A percentile compares a stretch with the other conserved stretches of the same genome.
Evolutionary conservation across 257 asterid species (phyloP).

Genomic region (Handroanthus guayacan): DNA sequence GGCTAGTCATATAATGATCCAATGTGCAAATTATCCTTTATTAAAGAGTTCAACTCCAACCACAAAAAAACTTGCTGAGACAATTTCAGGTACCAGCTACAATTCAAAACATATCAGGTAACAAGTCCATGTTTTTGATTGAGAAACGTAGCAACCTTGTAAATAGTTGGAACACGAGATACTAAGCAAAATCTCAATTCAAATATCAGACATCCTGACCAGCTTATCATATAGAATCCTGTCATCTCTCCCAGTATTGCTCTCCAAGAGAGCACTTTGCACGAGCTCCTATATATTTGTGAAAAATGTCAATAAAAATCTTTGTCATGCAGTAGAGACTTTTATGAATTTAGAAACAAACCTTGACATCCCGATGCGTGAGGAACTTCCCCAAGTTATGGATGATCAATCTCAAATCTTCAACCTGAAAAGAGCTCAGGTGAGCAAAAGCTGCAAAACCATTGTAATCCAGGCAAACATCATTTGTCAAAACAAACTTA

Average conservation of each 20-base stretch:
- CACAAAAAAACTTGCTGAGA: background rate
- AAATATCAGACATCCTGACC: slow-evolving; percentile 54
- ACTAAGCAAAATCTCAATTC: slow-evolving; percentile 20
- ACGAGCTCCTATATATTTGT: slow-evolving; percentile 66
- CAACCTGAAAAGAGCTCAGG: slow-evolving; percentile 63
- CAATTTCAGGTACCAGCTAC: background rate
- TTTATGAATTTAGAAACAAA: slow-evolving; percentile 35
- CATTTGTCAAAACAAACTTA: background rate
- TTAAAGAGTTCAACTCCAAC: background rate
- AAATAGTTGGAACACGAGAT: background rate
- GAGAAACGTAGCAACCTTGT: background rate
- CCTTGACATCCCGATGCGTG: slow-evolving; percentile 92
- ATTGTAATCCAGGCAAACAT: slow-evolving; percentile 2
- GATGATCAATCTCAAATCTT: slow-evolving; percentile 83
- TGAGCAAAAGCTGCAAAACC: slow-evolving; percentile 17
- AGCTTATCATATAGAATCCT: slow-evolving; percentile 79
- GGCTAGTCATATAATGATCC: background rate
- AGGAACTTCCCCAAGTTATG: slow-evolving; percentile 89
- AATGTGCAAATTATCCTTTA: background rate
- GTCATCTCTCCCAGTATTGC: slow-evolving; percentile 84
- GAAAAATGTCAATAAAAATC: background rate
- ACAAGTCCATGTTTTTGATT: background rate
- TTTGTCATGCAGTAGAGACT: background rate
- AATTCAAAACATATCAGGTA: background rate
- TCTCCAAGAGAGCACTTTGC: slow-evolving; percentile 85